These are phyloP conservation scores for Schizophyllum amplum DNA, from an alignment of 1,284 basidiomycete genomes.

Conservation along the genomic window DNA sequence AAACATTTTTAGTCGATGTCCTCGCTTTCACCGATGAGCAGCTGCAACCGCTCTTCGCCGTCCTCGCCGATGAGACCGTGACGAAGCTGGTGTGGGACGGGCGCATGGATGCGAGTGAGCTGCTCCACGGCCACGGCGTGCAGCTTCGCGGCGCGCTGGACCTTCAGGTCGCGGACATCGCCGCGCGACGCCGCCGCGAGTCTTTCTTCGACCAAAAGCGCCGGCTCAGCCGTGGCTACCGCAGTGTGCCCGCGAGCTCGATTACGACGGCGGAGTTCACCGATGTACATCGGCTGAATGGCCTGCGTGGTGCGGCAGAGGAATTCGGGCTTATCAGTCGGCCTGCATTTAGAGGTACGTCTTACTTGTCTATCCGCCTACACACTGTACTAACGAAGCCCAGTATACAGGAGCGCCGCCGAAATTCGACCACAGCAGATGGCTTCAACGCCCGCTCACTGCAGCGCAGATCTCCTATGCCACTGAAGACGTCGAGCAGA, in stretches of 20 bases:
- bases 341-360: background rate
- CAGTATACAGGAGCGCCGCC: conserved; percentile 7
- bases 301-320: conserved; percentile 5
- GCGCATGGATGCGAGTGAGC: conserved; percentile 15
- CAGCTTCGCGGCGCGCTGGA: conserved; percentile 14
- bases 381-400: background rate
- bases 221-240: conserved; percentile 4
- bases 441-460: background rate
- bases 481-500: conserved; percentile 12
- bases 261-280: conserved; percentile 1
- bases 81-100: conserved; percentile 16
- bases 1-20: background rate
- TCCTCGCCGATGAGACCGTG: background rate
- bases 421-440: conserved; percentile 9
- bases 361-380: background rate
- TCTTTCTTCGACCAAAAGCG: conserved; percentile 1
- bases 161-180: conserved; percentile 15
- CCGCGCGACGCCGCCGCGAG: conserved; percentile 11
- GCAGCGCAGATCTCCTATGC: conserved; percentile 9
- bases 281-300: conserved; percentile 10
- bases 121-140: conserved; percentile 12
- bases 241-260: background rate
- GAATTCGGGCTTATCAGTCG: conserved; percentile 5
- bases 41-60: background rate
- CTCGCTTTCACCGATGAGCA: background rate